Evolutionary conservation across 306 rosid genomes (phyloP).

Genomic region (Cercis canadensis): DNA sequence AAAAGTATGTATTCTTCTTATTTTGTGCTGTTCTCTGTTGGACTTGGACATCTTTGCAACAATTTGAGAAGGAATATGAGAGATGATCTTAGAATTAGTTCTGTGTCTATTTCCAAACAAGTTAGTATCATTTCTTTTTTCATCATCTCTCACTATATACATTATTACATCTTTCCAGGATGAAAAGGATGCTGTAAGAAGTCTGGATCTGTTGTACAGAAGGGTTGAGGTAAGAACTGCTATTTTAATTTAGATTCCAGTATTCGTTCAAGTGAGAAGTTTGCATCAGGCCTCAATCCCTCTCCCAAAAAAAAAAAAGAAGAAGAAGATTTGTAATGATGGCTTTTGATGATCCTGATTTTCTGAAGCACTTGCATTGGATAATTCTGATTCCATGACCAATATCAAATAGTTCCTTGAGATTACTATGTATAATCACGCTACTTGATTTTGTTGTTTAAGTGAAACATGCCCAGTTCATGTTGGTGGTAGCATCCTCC

Average conservation of each 20-base stretch:
- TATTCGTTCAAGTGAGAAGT: conserved; percentile 10
- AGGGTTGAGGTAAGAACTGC: conserved; percentile 79
- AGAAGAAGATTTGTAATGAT: not conserved
- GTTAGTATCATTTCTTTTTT: not conserved
- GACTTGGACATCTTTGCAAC: conserved; percentile 27
- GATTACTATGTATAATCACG: not conserved
- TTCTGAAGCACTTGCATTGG: not conserved
- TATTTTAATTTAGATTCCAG: conserved; percentile 12
- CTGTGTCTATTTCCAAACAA: conserved; percentile 1
- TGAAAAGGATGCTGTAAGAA: conserved; percentile 90
- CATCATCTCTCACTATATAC: conserved; percentile 15
- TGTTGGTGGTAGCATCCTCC: too few relatives aligned
- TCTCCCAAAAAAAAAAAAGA: not conserved
- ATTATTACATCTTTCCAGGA: conserved; percentile 60
- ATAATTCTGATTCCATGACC: not conserved
- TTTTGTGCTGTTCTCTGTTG: conserved; percentile 11
- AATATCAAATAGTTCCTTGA: conserved; percentile 7
- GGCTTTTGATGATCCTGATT: not conserved
- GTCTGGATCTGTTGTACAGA: conserved; percentile 88
- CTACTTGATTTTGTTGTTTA: conserved; percentile 17
- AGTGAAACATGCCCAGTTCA: not conserved
- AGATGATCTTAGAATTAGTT: conserved; percentile 26
- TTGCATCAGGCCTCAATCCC: not conserved
- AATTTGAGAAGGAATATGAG: conserved; percentile 26
- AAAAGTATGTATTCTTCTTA: too few relatives aligned